These are phyloP conservation scores for Aeschynomene evenia DNA, from an alignment of 306 rosid genomes.

Conservation along the genomic window DNA sequence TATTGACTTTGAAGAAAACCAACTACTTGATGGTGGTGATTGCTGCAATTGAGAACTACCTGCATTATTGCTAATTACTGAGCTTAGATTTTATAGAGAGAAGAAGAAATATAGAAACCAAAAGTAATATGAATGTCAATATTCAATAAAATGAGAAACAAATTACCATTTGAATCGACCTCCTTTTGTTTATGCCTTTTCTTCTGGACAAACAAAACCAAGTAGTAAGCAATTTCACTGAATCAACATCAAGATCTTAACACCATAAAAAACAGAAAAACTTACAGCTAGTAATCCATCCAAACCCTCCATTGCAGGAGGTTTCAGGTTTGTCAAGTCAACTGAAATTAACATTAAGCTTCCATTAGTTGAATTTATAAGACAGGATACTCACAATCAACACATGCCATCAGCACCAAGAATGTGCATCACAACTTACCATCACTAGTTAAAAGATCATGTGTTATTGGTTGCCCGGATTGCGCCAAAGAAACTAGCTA, in stretches of 20 bases:
- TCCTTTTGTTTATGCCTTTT: slow-evolving; percentile 54
- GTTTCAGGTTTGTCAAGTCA: slow-evolving; percentile 54
- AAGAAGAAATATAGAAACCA: slow-evolving; percentile 5
- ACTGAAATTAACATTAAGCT: slow-evolving; percentile 49
- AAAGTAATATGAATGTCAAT: neutral
- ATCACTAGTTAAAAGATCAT: slow-evolving; percentile 36
- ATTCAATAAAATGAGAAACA: slow-evolving; percentile 25
- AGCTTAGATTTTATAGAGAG: slow-evolving; percentile 4
- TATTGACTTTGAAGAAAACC: slow-evolving; percentile 81
- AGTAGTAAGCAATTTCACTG: slow-evolving; percentile 25
- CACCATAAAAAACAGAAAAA: neutral
- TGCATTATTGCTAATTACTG: slow-evolving; percentile 43
- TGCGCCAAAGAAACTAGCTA: slow-evolving; percentile 42
- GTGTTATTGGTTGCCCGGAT: slow-evolving; percentile 40
- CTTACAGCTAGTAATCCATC: slow-evolving; percentile 58
- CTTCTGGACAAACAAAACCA: slow-evolving; percentile 51
- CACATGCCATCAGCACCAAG: neutral
- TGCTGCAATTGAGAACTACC: slow-evolving; percentile 51
- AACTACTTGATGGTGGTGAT: slow-evolving; percentile 54
- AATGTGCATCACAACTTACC: slow-evolving; percentile 31
- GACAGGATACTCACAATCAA: neutral
- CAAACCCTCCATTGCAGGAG: slow-evolving; percentile 75
- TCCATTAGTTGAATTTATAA: neutral
- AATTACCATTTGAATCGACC: slow-evolving; percentile 53
- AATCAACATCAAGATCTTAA: slow-evolving; percentile 14